A percentile compares a stretch with the other conserved stretches of the same genome.
Conservation (phyloP, 148 eudicot species). For the Oxyria digyna region DNA sequence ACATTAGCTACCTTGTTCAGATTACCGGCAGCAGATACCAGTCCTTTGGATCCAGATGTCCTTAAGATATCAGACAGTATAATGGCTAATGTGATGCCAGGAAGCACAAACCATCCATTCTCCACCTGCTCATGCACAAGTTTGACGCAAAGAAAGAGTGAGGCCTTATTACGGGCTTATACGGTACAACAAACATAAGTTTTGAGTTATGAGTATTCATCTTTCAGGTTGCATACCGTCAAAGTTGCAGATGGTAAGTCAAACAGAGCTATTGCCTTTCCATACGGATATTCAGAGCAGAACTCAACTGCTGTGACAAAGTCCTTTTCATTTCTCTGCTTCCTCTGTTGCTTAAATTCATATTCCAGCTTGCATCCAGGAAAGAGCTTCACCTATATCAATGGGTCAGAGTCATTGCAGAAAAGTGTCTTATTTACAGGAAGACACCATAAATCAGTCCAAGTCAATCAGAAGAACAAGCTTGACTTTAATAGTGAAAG, state of each 20-base stretch:
- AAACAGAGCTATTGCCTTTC: slow-evolving; percentile 57
- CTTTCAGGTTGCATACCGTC: slow-evolving; percentile 28
- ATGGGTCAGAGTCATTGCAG: not conserved
- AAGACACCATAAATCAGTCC: not conserved
- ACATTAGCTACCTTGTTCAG: slow-evolving; percentile 3
- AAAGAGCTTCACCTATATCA: slow-evolving; percentile 55
- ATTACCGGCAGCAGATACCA: slow-evolving; percentile 13
- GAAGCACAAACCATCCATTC: slow-evolving; percentile 60
- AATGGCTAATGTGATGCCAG: slow-evolving; percentile 40
- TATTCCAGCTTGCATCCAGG: slow-evolving; percentile 71
- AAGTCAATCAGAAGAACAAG: not conserved
- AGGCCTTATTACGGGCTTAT: not conserved
- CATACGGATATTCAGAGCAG: slow-evolving; percentile 66
- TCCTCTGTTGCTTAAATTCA: slow-evolving; percentile 41
- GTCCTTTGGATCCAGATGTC: slow-evolving; percentile 41
- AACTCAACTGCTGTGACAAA: slow-evolving; percentile 67
- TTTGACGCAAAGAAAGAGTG: not conserved
- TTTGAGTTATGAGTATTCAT: not conserved
- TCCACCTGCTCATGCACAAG: slow-evolving; percentile 29
- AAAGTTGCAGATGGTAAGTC: slow-evolving; percentile 55
- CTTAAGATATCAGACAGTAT: slow-evolving; percentile 43
- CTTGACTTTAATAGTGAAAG: not conserved
- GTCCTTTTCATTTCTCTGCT: slow-evolving; percentile 34
- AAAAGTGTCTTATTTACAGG: not conserved
- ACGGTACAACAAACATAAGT: not conserved